Evolutionary conservation across 768 basidiomycete genomes (phyloP).

Genomic region (Lentinula raphanica): DNA sequence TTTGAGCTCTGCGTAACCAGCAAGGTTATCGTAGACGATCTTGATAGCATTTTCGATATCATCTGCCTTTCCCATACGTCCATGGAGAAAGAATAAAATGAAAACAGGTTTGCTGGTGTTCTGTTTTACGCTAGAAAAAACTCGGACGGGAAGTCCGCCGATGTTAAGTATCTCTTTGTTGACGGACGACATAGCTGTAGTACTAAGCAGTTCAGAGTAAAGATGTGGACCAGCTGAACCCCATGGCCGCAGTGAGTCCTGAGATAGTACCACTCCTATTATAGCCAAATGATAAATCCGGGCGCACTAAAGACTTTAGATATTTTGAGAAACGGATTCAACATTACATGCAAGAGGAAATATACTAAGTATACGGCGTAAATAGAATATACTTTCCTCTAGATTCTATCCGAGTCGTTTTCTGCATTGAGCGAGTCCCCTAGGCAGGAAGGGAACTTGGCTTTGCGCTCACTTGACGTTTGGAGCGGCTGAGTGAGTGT

Average conservation of each 20-base stretch:
- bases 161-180: conserved; percentile 23
- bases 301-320: no score
- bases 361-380: neutral
- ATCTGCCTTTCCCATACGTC: conserved; percentile 28
- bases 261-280: neutral
- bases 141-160: conserved; percentile 31
- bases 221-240: neutral
- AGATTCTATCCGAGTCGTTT: neutral
- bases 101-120: conserved; percentile 20
- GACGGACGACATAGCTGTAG: neutral
- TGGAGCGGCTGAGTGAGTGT: neutral
- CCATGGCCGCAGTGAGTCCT: neutral
- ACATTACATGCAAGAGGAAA: neutral
- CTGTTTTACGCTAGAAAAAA: conserved; percentile 20
- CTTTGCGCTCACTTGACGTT: neutral
- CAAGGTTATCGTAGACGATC: conserved; percentile 18
- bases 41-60: conserved; percentile 23
- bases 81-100: conserved; percentile 40
- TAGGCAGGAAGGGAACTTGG: neutral
- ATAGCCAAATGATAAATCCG: no score
- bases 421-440: neutral
- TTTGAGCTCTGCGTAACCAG: conserved; percentile 3
- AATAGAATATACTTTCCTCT: neutral
- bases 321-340: neutral
- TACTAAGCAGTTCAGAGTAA: no score